Conservation (phyloP, 2,329 filamentous ascomycete species). For the Xylaria arbuscula region DNA sequence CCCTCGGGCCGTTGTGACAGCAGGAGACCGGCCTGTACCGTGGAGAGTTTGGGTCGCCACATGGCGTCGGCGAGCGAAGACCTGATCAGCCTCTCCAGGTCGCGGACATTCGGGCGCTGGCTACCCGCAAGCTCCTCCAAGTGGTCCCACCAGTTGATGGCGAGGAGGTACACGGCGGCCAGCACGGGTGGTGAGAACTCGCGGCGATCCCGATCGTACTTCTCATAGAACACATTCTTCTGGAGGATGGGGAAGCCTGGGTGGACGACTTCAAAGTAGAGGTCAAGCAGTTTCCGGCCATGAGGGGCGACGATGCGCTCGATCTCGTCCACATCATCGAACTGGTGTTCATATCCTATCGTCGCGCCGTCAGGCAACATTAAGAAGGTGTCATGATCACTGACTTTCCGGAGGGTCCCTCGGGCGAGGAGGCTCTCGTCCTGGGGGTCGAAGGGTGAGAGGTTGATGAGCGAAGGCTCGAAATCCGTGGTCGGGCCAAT, state of each 20-base stretch:
- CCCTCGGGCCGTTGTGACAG: slow-evolving; percentile 80
- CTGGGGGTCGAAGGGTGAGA: slow-evolving; percentile 82
- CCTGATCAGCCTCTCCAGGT: slow-evolving; percentile 78
- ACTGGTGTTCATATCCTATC: slow-evolving; percentile 75
- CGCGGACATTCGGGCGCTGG: slow-evolving; percentile 76
- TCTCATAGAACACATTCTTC: slow-evolving; percentile 82
- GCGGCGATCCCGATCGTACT: slow-evolving; percentile 77
- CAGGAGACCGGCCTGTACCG: slow-evolving; percentile 80
- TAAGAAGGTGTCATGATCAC: slow-evolving; percentile 81
- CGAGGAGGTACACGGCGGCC: slow-evolving; percentile 84
- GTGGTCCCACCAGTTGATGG: slow-evolving; percentile 88
- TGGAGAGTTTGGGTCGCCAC: slow-evolving; percentile 83
- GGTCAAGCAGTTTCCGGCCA: slow-evolving; percentile 79
- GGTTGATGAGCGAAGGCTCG: slow-evolving; percentile 83
- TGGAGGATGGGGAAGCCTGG: slow-evolving; percentile 85
- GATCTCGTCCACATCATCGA: slow-evolving; percentile 75
- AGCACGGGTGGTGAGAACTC: slow-evolving; percentile 82
- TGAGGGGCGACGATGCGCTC: slow-evolving; percentile 81
- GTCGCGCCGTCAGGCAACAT: slow-evolving; percentile 80
- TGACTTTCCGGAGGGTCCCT: slow-evolving; percentile 78
- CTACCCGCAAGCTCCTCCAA: slow-evolving; percentile 72
- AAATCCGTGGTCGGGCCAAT: slow-evolving; percentile 86
- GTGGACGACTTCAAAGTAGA: slow-evolving; percentile 85
- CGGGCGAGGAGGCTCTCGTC: slow-evolving; percentile 81
- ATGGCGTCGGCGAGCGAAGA: slow-evolving; percentile 80